Conservation (phyloP, 2,329 filamentous ascomycete species). For the Beauveria australis region DNA sequence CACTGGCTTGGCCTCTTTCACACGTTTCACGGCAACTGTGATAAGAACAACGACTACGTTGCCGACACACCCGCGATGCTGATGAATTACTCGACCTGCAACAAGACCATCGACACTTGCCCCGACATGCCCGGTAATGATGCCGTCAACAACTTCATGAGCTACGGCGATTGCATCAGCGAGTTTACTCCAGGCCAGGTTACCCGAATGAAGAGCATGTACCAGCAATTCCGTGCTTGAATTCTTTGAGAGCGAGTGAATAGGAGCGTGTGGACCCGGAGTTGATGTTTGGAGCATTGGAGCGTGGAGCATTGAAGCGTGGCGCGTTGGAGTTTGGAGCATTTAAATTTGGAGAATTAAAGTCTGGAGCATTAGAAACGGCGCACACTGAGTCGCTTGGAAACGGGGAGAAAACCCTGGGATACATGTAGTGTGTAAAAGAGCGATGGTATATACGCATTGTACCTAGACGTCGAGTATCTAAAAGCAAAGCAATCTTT, state of each 20-base stretch:
- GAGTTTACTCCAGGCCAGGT: constrained; percentile 12
- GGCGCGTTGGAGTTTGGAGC: not conserved
- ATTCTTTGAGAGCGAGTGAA: not conserved
- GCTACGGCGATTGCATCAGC: constrained; percentile 10
- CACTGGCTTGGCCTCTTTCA: constrained; percentile 35
- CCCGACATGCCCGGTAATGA: constrained; percentile 9
- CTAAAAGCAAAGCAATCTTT: not conserved
- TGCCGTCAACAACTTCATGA: constrained; percentile 14
- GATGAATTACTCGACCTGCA: constrained; percentile 9
- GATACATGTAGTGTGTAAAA: not conserved
- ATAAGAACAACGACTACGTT: constrained; percentile 17
- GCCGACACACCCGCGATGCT: constrained; percentile 17
- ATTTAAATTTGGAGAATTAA: not conserved
- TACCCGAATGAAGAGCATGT: constrained; percentile 9
- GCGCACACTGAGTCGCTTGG: not conserved
- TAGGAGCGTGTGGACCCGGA: not conserved
- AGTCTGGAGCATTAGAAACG: not conserved
- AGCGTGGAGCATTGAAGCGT: not conserved
- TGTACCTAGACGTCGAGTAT: not conserved
- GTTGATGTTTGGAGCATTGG: not conserved
- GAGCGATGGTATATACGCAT: not conserved
- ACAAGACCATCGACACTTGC: constrained; percentile 5
- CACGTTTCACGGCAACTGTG: constrained; percentile 29
- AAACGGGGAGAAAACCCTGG: not conserved
- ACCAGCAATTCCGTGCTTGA: constrained; percentile 7